phyloP scores from a whole-genome alignment of 768 basidiomycete species.

The Tubosaeta sp. region DNA sequence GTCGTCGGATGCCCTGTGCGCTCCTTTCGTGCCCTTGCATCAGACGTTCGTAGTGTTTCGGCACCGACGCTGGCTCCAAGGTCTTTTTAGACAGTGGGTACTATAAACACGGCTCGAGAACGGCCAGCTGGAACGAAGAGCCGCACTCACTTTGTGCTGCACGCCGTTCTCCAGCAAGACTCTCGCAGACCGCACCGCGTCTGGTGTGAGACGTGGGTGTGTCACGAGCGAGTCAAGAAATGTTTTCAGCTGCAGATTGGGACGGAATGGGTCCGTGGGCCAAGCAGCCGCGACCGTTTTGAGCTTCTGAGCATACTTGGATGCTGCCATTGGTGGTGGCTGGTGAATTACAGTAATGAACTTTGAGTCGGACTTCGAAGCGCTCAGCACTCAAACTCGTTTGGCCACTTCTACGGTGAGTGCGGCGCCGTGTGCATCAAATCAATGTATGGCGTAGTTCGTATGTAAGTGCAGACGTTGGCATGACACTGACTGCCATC shows the following conservation, averaged over 20 bases:
- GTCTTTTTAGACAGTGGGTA: conserved; percentile 63
- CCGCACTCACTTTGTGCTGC: conserved; percentile 48
- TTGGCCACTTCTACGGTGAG: background rate
- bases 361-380: background rate
- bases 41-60: conserved; percentile 68
- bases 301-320: conserved; percentile 37
- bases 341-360: background rate
- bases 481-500: background rate
- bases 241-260: conserved; percentile 65
- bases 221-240: conserved; percentile 61
- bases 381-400: background rate
- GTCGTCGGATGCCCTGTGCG: conserved; percentile 67
- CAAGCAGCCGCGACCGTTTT: conserved; percentile 55
- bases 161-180: conserved; percentile 52
- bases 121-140: background rate
- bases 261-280: conserved; percentile 72
- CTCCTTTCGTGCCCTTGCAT: conserved; percentile 73
- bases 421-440: background rate
- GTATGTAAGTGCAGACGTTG: background rate
- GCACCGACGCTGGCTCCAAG: conserved; percentile 65
- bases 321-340: conserved; percentile 21
- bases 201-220: conserved; percentile 63
- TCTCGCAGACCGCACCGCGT: conserved; percentile 56
- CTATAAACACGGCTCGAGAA: conserved; percentile 35
- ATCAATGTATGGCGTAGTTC: background rate